phyloP scores from a whole-genome alignment of 2,329 filamentous ascomycete species.

The Botrytis tulipae region DNA sequence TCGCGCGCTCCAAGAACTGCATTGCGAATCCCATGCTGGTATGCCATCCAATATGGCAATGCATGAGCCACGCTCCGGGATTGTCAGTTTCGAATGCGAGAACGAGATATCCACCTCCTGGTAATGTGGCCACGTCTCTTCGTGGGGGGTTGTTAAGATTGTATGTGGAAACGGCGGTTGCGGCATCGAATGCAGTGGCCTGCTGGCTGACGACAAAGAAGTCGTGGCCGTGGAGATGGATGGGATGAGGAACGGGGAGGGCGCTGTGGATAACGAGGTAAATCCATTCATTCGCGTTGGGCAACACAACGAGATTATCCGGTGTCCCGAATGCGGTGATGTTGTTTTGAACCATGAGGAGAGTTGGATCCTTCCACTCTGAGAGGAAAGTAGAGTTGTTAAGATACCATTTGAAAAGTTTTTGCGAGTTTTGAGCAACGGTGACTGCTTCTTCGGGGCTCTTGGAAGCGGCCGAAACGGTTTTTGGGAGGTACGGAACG shows the following conservation, averaged over 20 bases:
- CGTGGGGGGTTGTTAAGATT: conserved; percentile 47
- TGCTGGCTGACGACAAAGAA: conserved; percentile 47
- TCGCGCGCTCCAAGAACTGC: conserved; percentile 45
- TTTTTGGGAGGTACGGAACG: conserved; percentile 30
- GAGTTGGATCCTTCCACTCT: conserved; percentile 49
- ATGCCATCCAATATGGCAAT: conserved; percentile 47
- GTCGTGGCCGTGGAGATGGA: conserved; percentile 52
- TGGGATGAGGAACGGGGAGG: conserved; percentile 32
- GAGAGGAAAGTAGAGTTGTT: conserved; percentile 48
- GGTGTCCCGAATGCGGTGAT: conserved; percentile 29
- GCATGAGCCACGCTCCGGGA: conserved; percentile 28
- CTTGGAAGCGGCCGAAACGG: conserved; percentile 22
- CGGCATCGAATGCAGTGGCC: conserved; percentile 39
- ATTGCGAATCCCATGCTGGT: conserved; percentile 49
- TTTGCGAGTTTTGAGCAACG: conserved; percentile 29
- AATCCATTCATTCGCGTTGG: conserved; percentile 35
- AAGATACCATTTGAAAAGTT: conserved; percentile 48
- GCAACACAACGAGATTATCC: conserved; percentile 32
- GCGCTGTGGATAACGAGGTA: conserved; percentile 36
- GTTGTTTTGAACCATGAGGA: conserved; percentile 38
- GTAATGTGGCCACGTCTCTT: conserved; percentile 50
- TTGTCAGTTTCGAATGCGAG: conserved; percentile 30
- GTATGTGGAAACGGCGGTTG: conserved; percentile 29
- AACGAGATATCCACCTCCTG: conserved; percentile 26
- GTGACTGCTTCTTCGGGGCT: conserved; percentile 29